phyloP scores from a whole-genome alignment of 2,329 filamentous ascomycete genomes.

The Xylariales sp. region DNA sequence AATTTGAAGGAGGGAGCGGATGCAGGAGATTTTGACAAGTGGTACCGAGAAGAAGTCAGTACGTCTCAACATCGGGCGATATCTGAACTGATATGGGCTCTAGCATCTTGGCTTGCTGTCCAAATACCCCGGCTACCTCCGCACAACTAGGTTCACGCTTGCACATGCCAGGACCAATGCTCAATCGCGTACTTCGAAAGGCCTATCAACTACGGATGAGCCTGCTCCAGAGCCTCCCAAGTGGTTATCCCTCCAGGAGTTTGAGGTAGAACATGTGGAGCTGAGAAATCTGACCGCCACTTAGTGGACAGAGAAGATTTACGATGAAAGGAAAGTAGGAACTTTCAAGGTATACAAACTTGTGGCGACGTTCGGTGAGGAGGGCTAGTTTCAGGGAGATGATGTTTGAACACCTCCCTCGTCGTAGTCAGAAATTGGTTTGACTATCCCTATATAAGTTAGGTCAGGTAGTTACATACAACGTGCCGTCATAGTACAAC shows the following conservation, averaged over 20 bases:
- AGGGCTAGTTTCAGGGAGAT: constrained; percentile 13
- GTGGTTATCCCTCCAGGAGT: constrained; percentile 14
- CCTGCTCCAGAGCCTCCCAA: constrained; percentile 13
- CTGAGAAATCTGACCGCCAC: constrained; percentile 10
- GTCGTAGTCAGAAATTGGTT: neutral
- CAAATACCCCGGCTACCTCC: constrained; percentile 15
- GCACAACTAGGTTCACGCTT: constrained; percentile 19
- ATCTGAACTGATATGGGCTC: neutral
- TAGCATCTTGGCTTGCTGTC: constrained; percentile 14
- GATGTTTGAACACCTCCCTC: constrained; percentile 4
- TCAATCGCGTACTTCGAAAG: constrained; percentile 13
- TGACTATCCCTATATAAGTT: neutral
- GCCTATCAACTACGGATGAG: constrained; percentile 15
- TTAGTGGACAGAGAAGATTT: constrained; percentile 13
- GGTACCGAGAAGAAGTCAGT: constrained; percentile 19
- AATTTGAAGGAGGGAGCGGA: constrained; percentile 11
- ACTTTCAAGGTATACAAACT: constrained; percentile 9
- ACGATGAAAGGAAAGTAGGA: constrained; percentile 6
- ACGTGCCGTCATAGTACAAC: too few relatives aligned
- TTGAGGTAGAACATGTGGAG: constrained; percentile 9
- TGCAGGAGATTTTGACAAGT: constrained; percentile 17
- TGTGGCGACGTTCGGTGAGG: constrained; percentile 10
- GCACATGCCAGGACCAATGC: constrained; percentile 8
- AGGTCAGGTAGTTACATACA: neutral
- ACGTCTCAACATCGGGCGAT: neutral